Percentiles rank a stretch among this genome's conserved stretches.
Evolutionary conservation across 192 early-diverging fungal genomes (phyloP).

Genomic region (Coemansia sp.): DNA sequence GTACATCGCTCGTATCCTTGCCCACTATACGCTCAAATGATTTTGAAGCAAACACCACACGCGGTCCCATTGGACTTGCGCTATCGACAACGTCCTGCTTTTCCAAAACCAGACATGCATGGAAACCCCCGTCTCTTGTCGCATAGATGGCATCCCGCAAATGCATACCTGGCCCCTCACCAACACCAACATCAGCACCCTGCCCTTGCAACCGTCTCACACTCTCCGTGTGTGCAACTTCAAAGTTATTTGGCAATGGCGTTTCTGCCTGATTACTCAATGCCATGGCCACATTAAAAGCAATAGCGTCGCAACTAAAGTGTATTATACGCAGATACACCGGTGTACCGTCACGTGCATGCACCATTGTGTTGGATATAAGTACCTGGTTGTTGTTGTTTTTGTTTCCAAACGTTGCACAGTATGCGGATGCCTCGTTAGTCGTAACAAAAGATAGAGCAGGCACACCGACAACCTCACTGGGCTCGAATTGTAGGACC

Average conservation of each 20-base stretch:
- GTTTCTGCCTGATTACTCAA: too few relatives aligned
- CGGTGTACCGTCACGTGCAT: background rate
- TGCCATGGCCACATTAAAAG: constrained; percentile 14
- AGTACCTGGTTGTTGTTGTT: constrained; percentile 1
- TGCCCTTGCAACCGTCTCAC: too few relatives aligned
- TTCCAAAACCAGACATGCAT: background rate
- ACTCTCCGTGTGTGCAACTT: too few relatives aligned
- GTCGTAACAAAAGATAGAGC: constrained; percentile 5
- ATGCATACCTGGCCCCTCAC: too few relatives aligned
- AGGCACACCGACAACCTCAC: constrained; percentile 2
- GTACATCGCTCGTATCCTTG: constrained; percentile 13
- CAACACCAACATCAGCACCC: too few relatives aligned
- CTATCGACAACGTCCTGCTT: background rate
- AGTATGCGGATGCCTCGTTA: constrained; percentile 7
- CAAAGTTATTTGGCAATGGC: too few relatives aligned
- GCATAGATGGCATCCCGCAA: too few relatives aligned
- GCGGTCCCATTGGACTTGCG: constrained; percentile 4
- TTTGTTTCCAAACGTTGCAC: background rate
- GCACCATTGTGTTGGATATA: background rate
- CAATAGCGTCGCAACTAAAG: constrained; percentile 21
- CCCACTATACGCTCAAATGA: constrained; percentile 12
- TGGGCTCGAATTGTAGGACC: constrained; percentile 7
- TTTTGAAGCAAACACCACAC: constrained; percentile 19
- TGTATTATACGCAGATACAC: constrained; percentile 11
- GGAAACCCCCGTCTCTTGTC: too few relatives aligned